These are phyloP conservation scores for Umbelopsis ramanniana DNA, from an alignment of 192 early-diverging fungal species.

Conservation along the genomic window DNA sequence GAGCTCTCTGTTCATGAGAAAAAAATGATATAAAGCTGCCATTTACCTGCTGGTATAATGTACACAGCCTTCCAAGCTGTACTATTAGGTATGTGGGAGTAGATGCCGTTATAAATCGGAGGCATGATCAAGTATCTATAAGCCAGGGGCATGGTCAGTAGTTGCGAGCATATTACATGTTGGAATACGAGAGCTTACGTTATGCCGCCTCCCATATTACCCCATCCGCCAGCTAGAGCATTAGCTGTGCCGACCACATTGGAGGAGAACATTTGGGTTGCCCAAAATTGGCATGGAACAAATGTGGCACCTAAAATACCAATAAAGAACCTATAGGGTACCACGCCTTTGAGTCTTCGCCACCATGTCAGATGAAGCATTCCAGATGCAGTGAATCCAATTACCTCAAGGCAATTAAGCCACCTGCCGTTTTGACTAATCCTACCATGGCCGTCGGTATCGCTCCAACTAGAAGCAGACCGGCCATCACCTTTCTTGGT, in stretches of 20 bases:
- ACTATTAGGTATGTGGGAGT: constrained; percentile 27
- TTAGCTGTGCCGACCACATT: constrained; percentile 69
- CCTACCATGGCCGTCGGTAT: constrained; percentile 56
- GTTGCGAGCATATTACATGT: background rate
- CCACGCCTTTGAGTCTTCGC: background rate
- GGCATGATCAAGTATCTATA: constrained; percentile 60
- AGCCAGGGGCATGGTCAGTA: background rate
- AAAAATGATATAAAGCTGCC: too few relatives aligned
- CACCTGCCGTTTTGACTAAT: constrained; percentile 47
- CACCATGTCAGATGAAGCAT: background rate
- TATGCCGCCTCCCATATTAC: constrained; percentile 70
- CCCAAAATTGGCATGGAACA: constrained; percentile 77
- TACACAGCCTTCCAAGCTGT: constrained; percentile 56
- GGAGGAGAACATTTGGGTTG: constrained; percentile 59
- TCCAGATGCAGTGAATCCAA: constrained; percentile 59
- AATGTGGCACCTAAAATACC: constrained; percentile 68
- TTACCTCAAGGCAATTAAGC: constrained; percentile 49
- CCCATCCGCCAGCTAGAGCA: constrained; percentile 70
- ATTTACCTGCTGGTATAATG: constrained; percentile 36
- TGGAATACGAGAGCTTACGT: constrained; percentile 26
- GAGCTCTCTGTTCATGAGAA: background rate
- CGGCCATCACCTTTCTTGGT: constrained; percentile 55
- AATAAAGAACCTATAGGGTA: background rate
- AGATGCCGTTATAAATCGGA: constrained; percentile 47
- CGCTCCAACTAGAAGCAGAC: constrained; percentile 55